phyloP scores from a whole-genome alignment of 495 filamentous ascomycete species.

The Immersiella caudata region DNA sequence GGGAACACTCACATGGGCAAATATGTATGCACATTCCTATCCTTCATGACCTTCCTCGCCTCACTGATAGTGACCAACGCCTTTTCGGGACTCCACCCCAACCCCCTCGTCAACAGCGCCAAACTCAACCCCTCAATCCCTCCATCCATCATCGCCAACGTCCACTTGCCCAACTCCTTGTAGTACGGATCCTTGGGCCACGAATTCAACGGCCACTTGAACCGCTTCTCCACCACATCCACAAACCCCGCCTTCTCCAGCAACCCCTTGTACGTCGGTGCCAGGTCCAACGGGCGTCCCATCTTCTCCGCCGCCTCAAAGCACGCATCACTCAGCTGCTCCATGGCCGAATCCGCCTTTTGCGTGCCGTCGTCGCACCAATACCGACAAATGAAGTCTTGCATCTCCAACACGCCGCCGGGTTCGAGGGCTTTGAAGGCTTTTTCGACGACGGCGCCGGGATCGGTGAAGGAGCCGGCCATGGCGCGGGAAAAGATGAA shows the following conservation, averaged over 20 bases:
- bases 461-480: slow-evolving; percentile 44
- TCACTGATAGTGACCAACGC: neutral
- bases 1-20: neutral
- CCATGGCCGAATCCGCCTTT: neutral
- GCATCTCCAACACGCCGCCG: slow-evolving; percentile 42
- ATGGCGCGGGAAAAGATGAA: slow-evolving; percentile 49
- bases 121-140: neutral
- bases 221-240: slow-evolving; percentile 13
- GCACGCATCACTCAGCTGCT: neutral
- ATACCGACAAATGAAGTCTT: slow-evolving; percentile 24
- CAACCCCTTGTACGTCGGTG: slow-evolving; percentile 10
- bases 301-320: slow-evolving; percentile 7
- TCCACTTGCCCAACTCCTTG: slow-evolving; percentile 15
- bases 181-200: slow-evolving; percentile 16
- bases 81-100: neutral
- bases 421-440: slow-evolving; percentile 41
- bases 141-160: neutral
- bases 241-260: slow-evolving; percentile 12
- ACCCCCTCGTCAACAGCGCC: slow-evolving; percentile 8
- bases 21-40: slow-evolving; percentile 3
- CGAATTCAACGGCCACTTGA: slow-evolving; percentile 15
- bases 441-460: slow-evolving; percentile 41
- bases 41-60: neutral
- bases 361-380: slow-evolving; percentile 23
- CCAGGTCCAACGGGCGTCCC: slow-evolving; percentile 1